These are phyloP conservation scores for Avena atlantica DNA, from an alignment of 176 grass and related monocot genomes.

Conservation along the genomic window DNA sequence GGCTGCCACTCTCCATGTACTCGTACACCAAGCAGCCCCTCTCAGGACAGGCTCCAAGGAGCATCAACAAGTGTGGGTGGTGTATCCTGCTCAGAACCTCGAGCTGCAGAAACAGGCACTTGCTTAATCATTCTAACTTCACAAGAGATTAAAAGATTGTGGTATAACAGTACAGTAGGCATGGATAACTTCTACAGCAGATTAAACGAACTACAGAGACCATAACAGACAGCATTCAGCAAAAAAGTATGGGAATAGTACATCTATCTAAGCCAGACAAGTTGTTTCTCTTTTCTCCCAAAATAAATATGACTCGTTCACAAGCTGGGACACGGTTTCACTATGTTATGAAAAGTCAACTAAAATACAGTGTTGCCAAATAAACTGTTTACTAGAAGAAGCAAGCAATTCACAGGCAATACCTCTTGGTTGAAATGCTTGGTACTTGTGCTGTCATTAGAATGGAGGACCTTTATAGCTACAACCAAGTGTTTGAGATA, in stretches of 20 bases:
- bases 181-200: background rate
- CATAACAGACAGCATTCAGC: background rate
- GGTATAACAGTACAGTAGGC: background rate
- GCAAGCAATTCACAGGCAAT: conserved; percentile 3
- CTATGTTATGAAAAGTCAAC: background rate
- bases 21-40: conserved; percentile 84
- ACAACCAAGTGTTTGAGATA: conserved; percentile 71
- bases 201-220: background rate
- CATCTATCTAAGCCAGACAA: background rate
- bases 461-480: conserved; percentile 82
- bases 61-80: conserved; percentile 77
- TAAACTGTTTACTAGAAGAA: background rate
- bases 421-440: conserved; percentile 93
- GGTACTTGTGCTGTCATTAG: conserved; percentile 45
- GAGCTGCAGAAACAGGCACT: conserved; percentile 58
- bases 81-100: conserved; percentile 72
- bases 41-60: conserved; percentile 89
- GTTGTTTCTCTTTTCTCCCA: background rate
- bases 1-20: conserved; percentile 96
- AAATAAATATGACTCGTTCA: background rate
- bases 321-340: background rate
- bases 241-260: background rate
- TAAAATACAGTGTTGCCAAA: background rate
- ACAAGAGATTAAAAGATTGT: background rate
- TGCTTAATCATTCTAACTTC: conserved; percentile 4